Conservation (phyloP, 2,329 filamentous ascomycete genomes). For the Colletotrichum noveboracense region DNA sequence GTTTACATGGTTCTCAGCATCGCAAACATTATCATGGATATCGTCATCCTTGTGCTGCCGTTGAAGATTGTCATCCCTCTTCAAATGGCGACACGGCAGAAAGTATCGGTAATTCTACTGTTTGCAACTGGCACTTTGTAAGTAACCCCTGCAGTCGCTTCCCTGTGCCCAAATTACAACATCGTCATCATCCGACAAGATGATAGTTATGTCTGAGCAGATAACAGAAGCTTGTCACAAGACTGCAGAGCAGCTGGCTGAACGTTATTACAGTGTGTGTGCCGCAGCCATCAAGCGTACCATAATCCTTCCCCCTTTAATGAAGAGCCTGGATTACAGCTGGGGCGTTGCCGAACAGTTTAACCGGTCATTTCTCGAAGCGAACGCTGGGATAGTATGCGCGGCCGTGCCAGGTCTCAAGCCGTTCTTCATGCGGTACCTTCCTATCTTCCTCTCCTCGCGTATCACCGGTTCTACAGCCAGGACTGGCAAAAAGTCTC, state of each 20-base stretch:
- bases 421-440: constrained; percentile 23
- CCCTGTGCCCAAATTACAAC: too few relatives aligned
- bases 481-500: not conserved
- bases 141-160: not conserved
- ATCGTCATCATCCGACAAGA: too few relatives aligned
- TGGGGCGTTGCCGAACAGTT: constrained; percentile 31
- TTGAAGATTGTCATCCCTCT: not conserved
- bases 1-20: not conserved
- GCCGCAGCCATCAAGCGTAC: constrained; percentile 32
- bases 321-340: constrained; percentile 28
- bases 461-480: not conserved
- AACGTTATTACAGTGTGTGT: constrained; percentile 24
- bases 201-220: too few relatives aligned
- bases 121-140: not conserved
- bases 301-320: constrained; percentile 28
- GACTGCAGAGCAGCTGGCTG: not conserved
- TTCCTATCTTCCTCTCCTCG: not conserved
- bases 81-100: constrained; percentile 5
- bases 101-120: not conserved
- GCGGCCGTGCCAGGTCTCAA: constrained; percentile 14
- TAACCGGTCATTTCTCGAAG: constrained; percentile 27
- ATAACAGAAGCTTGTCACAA: fast-evolving
- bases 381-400: constrained; percentile 10
- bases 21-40: constrained; percentile 1
- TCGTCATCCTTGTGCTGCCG: not conserved